Evolutionary conservation across 306 rosid species (phyloP).

Genomic region (Hippophae rhamnoides): DNA sequence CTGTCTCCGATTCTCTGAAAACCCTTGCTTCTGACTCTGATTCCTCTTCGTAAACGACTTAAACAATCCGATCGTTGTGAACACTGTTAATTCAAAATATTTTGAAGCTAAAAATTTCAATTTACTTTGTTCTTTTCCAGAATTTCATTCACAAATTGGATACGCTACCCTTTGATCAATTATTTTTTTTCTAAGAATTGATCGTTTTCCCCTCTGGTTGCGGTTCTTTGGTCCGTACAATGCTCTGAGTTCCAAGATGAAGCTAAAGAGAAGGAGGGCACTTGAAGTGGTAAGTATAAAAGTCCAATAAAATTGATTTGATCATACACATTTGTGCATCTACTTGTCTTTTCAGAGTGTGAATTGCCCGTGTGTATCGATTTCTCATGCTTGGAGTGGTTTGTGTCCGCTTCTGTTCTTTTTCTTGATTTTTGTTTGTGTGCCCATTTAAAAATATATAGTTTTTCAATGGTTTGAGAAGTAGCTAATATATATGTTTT

Average conservation of each 20-base stretch:
- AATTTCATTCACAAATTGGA: conserved; percentile 7
- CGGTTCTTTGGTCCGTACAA: conserved; percentile 33
- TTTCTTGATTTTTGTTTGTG: background rate
- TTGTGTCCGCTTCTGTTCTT: background rate
- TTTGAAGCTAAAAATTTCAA: conserved; percentile 19
- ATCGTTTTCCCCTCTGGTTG: conserved; percentile 26
- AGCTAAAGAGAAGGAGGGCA: conserved; percentile 82
- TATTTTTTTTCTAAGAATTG: conserved; percentile 33
- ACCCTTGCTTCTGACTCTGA: conserved; percentile 16
- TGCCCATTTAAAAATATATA: too few species aligned
- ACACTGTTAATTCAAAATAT: conserved; percentile 10
- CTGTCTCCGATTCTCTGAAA: conserved; percentile 22
- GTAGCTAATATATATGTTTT: too few species aligned
- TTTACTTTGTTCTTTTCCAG: conserved; percentile 10
- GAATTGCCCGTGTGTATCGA: background rate
- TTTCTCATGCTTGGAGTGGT: background rate
- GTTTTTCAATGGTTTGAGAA: too few species aligned
- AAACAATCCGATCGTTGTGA: conserved; percentile 33
- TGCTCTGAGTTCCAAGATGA: conserved; percentile 76
- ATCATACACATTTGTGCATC: background rate
- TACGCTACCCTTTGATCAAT: conserved; percentile 34
- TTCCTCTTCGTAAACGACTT: conserved; percentile 16
- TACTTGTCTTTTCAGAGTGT: background rate
- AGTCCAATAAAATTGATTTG: conserved; percentile 3
- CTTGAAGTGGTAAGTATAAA: conserved; percentile 81